These are phyloP conservation scores for Claviceps lovelessii DNA, from an alignment of 2,329 filamentous ascomycete genomes.

Conservation along the genomic window DNA sequence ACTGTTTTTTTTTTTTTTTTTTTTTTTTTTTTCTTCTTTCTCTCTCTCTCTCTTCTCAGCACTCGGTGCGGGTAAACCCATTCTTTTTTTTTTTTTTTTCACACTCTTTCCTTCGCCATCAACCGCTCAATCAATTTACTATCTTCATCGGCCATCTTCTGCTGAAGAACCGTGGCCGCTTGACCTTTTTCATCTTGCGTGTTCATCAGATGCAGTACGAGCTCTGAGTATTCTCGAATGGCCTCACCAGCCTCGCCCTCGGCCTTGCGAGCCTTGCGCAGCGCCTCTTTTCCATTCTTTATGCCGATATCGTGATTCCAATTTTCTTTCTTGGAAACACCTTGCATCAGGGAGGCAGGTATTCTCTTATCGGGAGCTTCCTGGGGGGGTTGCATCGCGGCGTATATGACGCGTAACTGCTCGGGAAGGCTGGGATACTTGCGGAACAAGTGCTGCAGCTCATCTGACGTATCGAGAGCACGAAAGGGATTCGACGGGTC, in stretches of 20 bases:
- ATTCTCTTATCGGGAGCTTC: conserved; percentile 15
- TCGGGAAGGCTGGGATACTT: conserved; percentile 36
- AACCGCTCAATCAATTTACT: conserved; percentile 34
- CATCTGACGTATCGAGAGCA: conserved; percentile 34
- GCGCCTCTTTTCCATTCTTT: conserved; percentile 37
- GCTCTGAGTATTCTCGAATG: conserved; percentile 44
- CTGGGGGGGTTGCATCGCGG: conserved; percentile 33
- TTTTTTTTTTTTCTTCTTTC: no score
- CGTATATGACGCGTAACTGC: conserved; percentile 34
- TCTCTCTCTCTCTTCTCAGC: no score
- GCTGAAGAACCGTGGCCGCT: conserved; percentile 25
- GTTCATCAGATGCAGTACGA: conserved; percentile 36
- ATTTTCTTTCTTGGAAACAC: conserved; percentile 22
- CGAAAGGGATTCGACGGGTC: conserved; percentile 31
- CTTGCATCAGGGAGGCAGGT: conserved; percentile 20
- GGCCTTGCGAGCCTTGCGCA: conserved; percentile 35
- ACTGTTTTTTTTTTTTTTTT: no score
- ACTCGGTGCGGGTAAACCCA: no score
- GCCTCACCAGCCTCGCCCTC: conserved; percentile 43
- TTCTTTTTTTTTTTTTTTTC: no score
- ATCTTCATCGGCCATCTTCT: conserved; percentile 33
- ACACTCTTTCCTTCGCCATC: conserved; percentile 32
- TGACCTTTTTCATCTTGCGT: conserved; percentile 15
- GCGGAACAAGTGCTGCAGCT: conserved; percentile 35
- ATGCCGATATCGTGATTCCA: conserved; percentile 48